phyloP scores from a whole-genome alignment of 2,329 filamentous ascomycete species.

The Aquanectria penicillioides region DNA sequence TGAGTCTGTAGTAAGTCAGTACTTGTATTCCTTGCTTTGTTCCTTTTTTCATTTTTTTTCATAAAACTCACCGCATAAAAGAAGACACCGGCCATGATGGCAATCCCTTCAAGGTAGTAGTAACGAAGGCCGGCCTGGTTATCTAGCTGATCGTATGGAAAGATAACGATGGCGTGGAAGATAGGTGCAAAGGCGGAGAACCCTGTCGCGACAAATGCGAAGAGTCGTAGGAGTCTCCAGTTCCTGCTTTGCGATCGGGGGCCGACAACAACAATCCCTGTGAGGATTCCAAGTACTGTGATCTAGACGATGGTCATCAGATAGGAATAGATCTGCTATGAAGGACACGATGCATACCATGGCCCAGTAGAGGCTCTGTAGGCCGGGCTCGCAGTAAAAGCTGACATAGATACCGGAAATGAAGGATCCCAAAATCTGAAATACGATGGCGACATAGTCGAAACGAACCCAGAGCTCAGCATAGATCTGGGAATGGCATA shows the following conservation, averaged over 20 bases:
- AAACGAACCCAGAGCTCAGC: constrained; percentile 36
- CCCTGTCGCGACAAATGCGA: constrained; percentile 49
- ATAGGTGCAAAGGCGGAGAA: constrained; percentile 48
- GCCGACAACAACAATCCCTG: constrained; percentile 42
- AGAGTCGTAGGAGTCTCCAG: constrained; percentile 39
- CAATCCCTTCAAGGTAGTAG: constrained; percentile 11
- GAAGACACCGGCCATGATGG: constrained; percentile 41
- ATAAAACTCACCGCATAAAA: constrained; percentile 53
- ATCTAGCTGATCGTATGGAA: constrained; percentile 40
- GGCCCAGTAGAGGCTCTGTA: constrained; percentile 40
- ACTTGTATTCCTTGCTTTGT: no score
- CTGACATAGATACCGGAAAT: constrained; percentile 40
- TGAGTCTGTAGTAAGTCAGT: constrained; percentile 4
- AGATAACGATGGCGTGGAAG: constrained; percentile 47
- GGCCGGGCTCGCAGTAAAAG: constrained; percentile 41
- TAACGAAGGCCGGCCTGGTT: constrained; percentile 46
- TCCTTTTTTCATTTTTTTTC: no score
- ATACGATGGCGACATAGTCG: constrained; percentile 34
- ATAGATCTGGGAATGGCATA: constrained; percentile 34
- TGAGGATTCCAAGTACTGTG: constrained; percentile 21
- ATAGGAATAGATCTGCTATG: constrained; percentile 11
- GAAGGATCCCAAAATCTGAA: constrained; percentile 38
- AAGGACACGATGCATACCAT: constrained; percentile 27
- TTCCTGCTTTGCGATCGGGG: constrained; percentile 38
- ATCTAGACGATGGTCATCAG: constrained; percentile 26